Percentiles rank a stretch among this genome's conserved stretches.
Evolutionary conservation across 2,329 filamentous ascomycete species (phyloP).

Genomic region (Fusarium chaquense): DNA sequence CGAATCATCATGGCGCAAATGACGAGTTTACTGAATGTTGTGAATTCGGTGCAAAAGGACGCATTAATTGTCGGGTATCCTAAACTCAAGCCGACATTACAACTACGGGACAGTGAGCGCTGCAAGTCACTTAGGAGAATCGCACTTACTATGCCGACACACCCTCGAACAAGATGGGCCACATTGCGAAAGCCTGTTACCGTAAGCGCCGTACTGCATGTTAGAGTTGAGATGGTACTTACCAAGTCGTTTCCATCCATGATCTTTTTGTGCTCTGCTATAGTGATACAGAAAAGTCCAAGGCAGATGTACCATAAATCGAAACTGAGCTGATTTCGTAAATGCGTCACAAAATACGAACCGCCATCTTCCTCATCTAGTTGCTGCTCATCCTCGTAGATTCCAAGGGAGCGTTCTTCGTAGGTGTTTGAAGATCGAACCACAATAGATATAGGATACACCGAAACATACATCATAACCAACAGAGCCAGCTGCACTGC

Average conservation of each 20-base stretch:
- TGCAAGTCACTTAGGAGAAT: too few relatives aligned
- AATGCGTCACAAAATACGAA: conserved; percentile 51
- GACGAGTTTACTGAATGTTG: conserved; percentile 52
- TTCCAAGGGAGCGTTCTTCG: conserved; percentile 70
- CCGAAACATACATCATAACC: conserved; percentile 75
- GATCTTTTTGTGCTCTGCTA: conserved; percentile 47
- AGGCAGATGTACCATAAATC: conserved; percentile 58
- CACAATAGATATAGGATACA: conserved; percentile 71
- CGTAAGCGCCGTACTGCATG: not conserved
- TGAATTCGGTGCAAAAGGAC: conserved; percentile 51
- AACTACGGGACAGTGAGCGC: conserved; percentile 41
- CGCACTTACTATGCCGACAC: conserved; percentile 51
- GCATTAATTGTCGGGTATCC: conserved; percentile 49
- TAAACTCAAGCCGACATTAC: conserved; percentile 54
- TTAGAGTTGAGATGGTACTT: not conserved
- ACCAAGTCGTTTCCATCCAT: conserved; percentile 46
- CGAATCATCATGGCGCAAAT: conserved; percentile 56
- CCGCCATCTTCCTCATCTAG: conserved; percentile 47
- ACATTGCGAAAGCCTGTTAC: conserved; percentile 48
- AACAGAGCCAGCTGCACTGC: conserved; percentile 69
- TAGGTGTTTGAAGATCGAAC: conserved; percentile 72
- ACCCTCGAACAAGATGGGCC: conserved; percentile 53
- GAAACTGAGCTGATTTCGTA: conserved; percentile 56
- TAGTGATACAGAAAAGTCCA: conserved; percentile 54
- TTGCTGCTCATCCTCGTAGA: conserved; percentile 58